These are phyloP conservation scores for Erythrobasidium yunnanense DNA, from an alignment of 768 basidiomycete genomes.

Conservation along the genomic window DNA sequence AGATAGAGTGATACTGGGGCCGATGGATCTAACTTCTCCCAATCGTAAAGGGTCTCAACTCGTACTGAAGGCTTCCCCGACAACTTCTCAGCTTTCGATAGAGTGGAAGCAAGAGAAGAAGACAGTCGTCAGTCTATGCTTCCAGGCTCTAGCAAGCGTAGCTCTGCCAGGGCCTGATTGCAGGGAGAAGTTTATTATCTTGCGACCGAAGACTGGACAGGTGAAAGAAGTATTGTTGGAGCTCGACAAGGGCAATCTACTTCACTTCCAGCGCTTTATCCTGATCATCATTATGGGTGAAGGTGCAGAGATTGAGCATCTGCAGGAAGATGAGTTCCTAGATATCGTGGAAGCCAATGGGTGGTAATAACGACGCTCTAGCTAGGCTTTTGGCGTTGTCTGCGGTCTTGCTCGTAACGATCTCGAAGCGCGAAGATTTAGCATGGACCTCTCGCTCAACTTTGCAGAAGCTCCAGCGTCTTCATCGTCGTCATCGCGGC, in stretches of 20 bases:
- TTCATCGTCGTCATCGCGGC: not conserved
- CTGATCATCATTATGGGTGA: conserved; percentile 2
- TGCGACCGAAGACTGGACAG: not conserved
- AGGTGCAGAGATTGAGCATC: conserved; percentile 6
- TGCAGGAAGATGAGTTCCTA: not conserved
- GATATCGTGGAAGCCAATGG: not conserved
- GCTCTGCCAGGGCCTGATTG: conserved; percentile 12
- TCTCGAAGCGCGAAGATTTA: not conserved
- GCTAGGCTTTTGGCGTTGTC: not conserved
- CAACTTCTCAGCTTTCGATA: not conserved
- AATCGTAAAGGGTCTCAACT: conserved; percentile 13
- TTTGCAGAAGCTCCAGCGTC: conserved; percentile 12
- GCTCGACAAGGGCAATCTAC: conserved; percentile 4
- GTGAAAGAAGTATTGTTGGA: conserved; percentile 4
- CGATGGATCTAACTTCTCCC: conserved; percentile 9
- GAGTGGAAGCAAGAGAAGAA: conserved; percentile 13
- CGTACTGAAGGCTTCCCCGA: not conserved
- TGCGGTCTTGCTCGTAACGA: too few species aligned
- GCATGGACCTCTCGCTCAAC: conserved; percentile 23
- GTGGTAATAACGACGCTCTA: not conserved
- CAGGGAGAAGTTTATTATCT: not conserved
- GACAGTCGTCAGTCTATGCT: not conserved
- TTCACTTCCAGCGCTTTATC: conserved; percentile 11
- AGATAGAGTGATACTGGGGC: conserved; percentile 2
- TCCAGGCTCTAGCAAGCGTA: not conserved